Evolutionary conservation across 1,284 basidiomycete species (phyloP).

Genomic region (Neonothopanus nambi): DNA sequence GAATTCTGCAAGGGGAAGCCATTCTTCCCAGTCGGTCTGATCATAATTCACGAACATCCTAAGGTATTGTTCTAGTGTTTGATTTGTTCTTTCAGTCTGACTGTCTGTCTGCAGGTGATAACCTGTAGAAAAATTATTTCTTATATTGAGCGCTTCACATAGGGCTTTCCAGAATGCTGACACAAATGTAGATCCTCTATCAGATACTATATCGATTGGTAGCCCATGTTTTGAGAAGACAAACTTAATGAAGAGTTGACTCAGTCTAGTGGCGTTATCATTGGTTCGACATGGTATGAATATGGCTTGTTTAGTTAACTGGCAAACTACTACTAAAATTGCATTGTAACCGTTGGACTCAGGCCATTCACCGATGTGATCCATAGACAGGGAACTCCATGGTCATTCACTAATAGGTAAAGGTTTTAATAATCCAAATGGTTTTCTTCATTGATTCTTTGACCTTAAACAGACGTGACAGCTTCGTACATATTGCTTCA

Average conservation of each 20-base stretch:
- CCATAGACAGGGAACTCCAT: too few relatives aligned
- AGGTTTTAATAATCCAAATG: slow-evolving; percentile 7
- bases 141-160: too few relatives aligned
- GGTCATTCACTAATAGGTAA: slow-evolving; percentile 7
- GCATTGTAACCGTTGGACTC: slow-evolving; percentile 26
- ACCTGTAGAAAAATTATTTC: too few relatives aligned
- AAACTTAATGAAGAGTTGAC: background rate
- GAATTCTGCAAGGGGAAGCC: slow-evolving; percentile 6
- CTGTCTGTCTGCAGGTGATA: too few relatives aligned
- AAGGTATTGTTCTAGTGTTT: too few relatives aligned
- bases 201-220: too few relatives aligned
- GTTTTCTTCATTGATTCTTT: background rate
- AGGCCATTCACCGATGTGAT: slow-evolving; percentile 30
- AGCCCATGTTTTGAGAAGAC: slow-evolving; percentile 6
- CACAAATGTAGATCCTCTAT: too few relatives aligned
- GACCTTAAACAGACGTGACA: background rate
- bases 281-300: background rate
- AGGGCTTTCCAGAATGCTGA: too few relatives aligned
- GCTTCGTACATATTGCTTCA: slow-evolving; percentile 19
- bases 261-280: background rate
- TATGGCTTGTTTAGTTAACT: background rate
- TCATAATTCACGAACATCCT: background rate
- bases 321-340: slow-evolving; percentile 27
- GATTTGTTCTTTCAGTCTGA: too few relatives aligned
- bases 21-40: slow-evolving; percentile 10